phyloP scores from a whole-genome alignment of 2,329 filamentous ascomycete genomes.

The Boeremia lycopersici region DNA sequence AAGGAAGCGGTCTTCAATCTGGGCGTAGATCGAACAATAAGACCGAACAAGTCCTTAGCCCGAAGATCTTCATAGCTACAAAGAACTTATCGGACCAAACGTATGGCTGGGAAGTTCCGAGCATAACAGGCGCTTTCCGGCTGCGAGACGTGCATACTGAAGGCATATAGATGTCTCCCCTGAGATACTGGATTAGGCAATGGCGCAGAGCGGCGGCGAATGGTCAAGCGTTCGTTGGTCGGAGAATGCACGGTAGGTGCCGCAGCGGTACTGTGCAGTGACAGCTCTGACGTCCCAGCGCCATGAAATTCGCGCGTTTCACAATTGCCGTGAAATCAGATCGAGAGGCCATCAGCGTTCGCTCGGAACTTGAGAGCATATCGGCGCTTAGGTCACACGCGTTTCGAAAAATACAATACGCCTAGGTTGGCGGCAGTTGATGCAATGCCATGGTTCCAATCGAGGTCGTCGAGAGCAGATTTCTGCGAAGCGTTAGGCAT shows the following conservation, averaged over 20 bases:
- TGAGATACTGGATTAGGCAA: constrained; percentile 7
- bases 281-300: constrained; percentile 24
- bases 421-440: background rate
- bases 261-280: constrained; percentile 15
- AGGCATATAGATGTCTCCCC: background rate
- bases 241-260: constrained; percentile 11
- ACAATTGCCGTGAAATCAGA: background rate
- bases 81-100: background rate
- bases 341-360: background rate
- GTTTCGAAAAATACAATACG: background rate
- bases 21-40: background rate
- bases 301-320: constrained; percentile 8
- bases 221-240: constrained; percentile 1
- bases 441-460: background rate
- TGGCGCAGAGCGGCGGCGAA: constrained; percentile 1
- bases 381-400: constrained; percentile 1
- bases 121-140: constrained; percentile 1
- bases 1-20: background rate
- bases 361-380: background rate
- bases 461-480: too few species aligned
- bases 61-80: background rate
- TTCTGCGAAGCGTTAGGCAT: background rate
- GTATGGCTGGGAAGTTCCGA: background rate
- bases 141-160: background rate
- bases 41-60: constrained; percentile 1